These are phyloP conservation scores for Wickerhamomyces bovis DNA, from an alignment of 805 yeast species.

Conservation along the genomic window DNA sequence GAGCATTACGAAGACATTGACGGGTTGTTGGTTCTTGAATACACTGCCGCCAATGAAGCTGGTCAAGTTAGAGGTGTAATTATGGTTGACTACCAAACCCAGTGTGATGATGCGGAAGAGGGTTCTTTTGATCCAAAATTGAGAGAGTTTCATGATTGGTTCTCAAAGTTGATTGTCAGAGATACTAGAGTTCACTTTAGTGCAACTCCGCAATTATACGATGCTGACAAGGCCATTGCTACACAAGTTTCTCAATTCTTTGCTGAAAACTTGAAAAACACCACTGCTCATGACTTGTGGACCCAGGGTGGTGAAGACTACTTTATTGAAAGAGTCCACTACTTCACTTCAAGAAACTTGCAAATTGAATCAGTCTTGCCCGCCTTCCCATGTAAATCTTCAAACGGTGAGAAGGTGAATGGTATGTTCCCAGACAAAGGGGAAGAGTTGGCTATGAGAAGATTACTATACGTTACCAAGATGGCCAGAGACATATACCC, in stretches of 20 bases:
- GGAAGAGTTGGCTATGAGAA: conserved; percentile 36
- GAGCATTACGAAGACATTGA: conserved; percentile 12
- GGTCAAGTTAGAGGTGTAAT: conserved; percentile 34
- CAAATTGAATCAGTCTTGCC: conserved; percentile 54
- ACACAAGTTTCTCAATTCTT: conserved; percentile 35
- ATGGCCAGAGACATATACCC: conserved; percentile 35
- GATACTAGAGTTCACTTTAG: conserved; percentile 28
- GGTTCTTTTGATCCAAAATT: conserved; percentile 20
- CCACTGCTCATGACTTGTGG: conserved; percentile 45
- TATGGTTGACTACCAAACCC: conserved; percentile 21
- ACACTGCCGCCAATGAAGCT: conserved; percentile 22
- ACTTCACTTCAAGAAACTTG: conserved; percentile 42
- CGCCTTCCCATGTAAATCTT: conserved; percentile 60
- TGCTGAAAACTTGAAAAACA: conserved; percentile 41
- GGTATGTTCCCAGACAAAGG: conserved; percentile 50
- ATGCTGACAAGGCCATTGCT: conserved; percentile 20
- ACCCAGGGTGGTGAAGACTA: conserved; percentile 35
- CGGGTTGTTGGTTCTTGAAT: conserved; percentile 29
- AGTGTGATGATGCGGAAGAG: conserved; percentile 9
- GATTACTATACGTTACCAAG: conserved; percentile 29
- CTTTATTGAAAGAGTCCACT: conserved; percentile 37
- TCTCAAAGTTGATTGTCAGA: conserved; percentile 29
- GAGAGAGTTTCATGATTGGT: conserved; percentile 29
- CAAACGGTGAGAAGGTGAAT: conserved; percentile 48
- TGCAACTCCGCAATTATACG: conserved; percentile 10